Base-by-base conservation (phyloP, 768 basidiomycete species). In the Mycena olivaceomarginata region DNA sequence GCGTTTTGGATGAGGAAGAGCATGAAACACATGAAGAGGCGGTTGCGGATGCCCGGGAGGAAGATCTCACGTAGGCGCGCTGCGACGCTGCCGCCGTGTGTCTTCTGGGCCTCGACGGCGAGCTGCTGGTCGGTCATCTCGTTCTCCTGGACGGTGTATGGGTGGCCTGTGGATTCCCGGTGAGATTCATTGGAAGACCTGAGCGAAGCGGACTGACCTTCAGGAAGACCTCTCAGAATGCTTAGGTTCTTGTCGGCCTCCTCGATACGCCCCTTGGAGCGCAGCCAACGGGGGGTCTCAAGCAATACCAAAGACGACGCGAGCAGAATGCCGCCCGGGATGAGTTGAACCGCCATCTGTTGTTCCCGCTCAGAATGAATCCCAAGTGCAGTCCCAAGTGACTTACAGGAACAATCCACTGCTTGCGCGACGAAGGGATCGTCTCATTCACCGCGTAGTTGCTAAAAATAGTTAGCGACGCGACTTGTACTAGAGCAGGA, bases 1-100 rank as follows among this genome's bases (percentile, higher is more conserved):
- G 43, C 75, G 45, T 76, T 76, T 31, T 76, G 70, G 71, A 72
- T 40, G 63, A 72, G 71, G 63, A 72, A 72, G 62, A 72, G 71
- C 71, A 72, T 72, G 71, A 72, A 72, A 51, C 71, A 72, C 71
- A 72, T 72, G 51, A 72, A 65, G 51, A 72, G 62, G 39, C 71
- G 71, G 51, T 72, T 72, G 62, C 71, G 71, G 62, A 72, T 65
- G 39, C 71, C 71, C 2, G 71, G 71, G 40, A 72, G 71, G 37
- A 53, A 51, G 59, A 72, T 57, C 40, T 72, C 71, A 40, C 51
- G 71, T 20, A 72, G 71, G 20, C 71, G 71, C 62, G 71, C 71
- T 8, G 15, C 6, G 41, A 72, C 51, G 62, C 71, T 72, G 7
- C 71, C 71, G 4, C 71, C 71, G 71, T 57, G 39, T 10, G 63